phyloP scores from a whole-genome alignment of 305 asterid species.

The Stenogyne calaminthoides region DNA sequence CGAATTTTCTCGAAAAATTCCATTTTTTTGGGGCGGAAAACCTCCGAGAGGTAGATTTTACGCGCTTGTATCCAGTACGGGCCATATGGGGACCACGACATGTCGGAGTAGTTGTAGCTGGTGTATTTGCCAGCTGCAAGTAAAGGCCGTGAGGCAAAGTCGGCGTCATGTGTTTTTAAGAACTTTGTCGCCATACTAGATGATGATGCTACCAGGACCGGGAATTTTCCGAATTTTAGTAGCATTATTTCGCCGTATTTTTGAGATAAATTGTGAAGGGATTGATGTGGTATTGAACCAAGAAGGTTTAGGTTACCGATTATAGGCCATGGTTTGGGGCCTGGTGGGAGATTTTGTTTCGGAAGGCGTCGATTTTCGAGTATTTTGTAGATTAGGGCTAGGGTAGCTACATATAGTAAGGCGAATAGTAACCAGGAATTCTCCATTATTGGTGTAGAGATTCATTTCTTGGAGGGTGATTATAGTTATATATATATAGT shows the following conservation, averaged over 20 bases:
- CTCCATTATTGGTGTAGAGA: not conserved
- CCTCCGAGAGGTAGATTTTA: not conserved
- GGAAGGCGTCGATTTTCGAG: not conserved
- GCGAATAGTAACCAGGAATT: not conserved
- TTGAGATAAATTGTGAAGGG: slow-evolving; percentile 29
- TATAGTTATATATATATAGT: too few species aligned
- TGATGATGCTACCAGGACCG: slow-evolving; percentile 35
- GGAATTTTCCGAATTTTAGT: slow-evolving; percentile 31
- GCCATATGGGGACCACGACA: slow-evolving; percentile 32
- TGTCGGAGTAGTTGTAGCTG: slow-evolving; percentile 28
- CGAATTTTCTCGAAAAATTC: slow-evolving; percentile 16
- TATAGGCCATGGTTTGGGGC: slow-evolving; percentile 49
- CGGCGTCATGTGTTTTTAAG: slow-evolving; percentile 26
- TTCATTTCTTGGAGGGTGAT: too few species aligned
- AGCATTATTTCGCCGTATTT: slow-evolving; percentile 33
- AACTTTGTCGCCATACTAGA: slow-evolving; percentile 40
- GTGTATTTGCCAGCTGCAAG: not conserved
- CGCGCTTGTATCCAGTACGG: slow-evolving; percentile 30
- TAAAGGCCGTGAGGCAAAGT: slow-evolving; percentile 33
- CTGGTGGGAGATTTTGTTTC: slow-evolving; percentile 21
- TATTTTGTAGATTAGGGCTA: slow-evolving; percentile 16
- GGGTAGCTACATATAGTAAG: not conserved
- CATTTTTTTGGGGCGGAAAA: not conserved
- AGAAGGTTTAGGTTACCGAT: slow-evolving; percentile 48
- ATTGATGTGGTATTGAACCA: slow-evolving; percentile 38